Conservation (phyloP, 1,139 yeast species). For the Torulaspora globosa region DNA sequence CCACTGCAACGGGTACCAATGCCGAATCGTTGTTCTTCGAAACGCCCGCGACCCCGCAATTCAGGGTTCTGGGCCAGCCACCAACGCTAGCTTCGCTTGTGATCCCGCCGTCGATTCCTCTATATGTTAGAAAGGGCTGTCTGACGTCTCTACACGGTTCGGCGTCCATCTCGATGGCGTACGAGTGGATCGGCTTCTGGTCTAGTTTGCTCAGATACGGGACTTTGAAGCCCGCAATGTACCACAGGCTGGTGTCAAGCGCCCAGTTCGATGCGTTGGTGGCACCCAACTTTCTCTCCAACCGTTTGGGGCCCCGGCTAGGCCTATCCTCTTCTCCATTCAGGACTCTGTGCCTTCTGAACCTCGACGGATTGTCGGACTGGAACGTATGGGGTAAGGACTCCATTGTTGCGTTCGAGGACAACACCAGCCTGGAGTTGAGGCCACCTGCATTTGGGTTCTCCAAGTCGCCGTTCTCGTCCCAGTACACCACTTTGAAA, state of each 20-base stretch:
- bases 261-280: slow-evolving; percentile 22
- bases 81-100: slow-evolving; percentile 23
- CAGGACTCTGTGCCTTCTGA: slow-evolving; percentile 29
- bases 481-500: slow-evolving; percentile 24
- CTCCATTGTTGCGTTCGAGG: slow-evolving; percentile 34
- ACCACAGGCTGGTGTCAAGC: slow-evolving; percentile 24
- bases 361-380: slow-evolving; percentile 32
- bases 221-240: slow-evolving; percentile 21
- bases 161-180: slow-evolving; percentile 18
- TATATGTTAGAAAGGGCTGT: slow-evolving; percentile 26
- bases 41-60: slow-evolving; percentile 10
- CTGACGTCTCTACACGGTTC: slow-evolving; percentile 20
- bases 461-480: slow-evolving; percentile 13
- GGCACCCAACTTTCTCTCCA: slow-evolving; percentile 20
- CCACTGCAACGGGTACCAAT: slow-evolving; percentile 14
- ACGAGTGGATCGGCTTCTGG: slow-evolving; percentile 27
- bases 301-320: slow-evolving; percentile 12
- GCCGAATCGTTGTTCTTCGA: slow-evolving; percentile 17
- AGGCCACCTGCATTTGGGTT: slow-evolving; percentile 18
- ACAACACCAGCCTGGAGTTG: slow-evolving; percentile 30
- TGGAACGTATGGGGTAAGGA: slow-evolving; percentile 35
- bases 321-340: slow-evolving; percentile 19
- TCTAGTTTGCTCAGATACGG: slow-evolving; percentile 21
- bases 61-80: slow-evolving; percentile 23
- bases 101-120: slow-evolving; percentile 25